Conservation (phyloP, 495 filamentous ascomycete genomes). For the Hypoxylon cercidicola region DNA sequence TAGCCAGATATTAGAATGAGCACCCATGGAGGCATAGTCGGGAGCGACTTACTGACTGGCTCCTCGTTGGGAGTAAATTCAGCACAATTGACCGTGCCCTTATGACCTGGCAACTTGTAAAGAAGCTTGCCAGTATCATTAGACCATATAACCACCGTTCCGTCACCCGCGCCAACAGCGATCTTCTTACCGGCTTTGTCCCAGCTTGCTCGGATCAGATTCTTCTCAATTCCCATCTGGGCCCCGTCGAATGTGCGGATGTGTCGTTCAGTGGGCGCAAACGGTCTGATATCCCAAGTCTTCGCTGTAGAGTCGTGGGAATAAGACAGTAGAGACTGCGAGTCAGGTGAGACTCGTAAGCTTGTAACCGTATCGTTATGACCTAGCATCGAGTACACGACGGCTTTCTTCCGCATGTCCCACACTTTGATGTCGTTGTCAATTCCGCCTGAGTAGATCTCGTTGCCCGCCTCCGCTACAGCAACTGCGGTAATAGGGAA, state of each 20-base stretch:
- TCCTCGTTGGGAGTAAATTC: slow-evolving; percentile 85
- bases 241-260: slow-evolving; percentile 90
- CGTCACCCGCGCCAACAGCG: slow-evolving; percentile 88
- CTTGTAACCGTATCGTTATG: slow-evolving; percentile 94
- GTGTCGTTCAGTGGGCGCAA: slow-evolving; percentile 86
- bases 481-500: slow-evolving; percentile 94
- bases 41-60: slow-evolving; percentile 80
- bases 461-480: slow-evolving; percentile 90
- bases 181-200: slow-evolving; percentile 86
- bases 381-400: slow-evolving; percentile 87
- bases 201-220: slow-evolving; percentile 92
- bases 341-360: slow-evolving; percentile 88
- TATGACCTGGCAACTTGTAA: slow-evolving; percentile 95
- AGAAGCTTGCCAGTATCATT: slow-evolving; percentile 81
- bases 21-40: neutral
- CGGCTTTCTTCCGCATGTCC: slow-evolving; percentile 90
- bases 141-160: slow-evolving; percentile 92
- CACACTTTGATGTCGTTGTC: slow-evolving; percentile 98
- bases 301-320: slow-evolving; percentile 92
- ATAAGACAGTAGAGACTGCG: slow-evolving; percentile 88
- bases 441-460: slow-evolving; percentile 94
- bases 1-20: slow-evolving; percentile 45
- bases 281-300: slow-evolving; percentile 97
- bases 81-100: slow-evolving; percentile 94
- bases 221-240: slow-evolving; percentile 87